A percentile compares a stretch with the other conserved stretches of the same genome.
Conservation (phyloP, 106 monocot species). For the Acorus gramineus region DNA sequence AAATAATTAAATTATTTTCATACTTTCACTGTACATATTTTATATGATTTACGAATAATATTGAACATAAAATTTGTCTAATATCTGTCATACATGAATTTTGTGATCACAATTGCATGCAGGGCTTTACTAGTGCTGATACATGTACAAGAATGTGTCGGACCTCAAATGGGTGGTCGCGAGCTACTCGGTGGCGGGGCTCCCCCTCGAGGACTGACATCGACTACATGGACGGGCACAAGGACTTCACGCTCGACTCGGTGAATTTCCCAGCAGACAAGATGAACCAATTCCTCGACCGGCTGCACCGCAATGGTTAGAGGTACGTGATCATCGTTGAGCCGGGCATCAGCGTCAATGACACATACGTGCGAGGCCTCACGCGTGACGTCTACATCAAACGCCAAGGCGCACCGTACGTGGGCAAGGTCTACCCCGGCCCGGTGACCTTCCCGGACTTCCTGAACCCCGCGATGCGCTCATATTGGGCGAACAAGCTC, state of each 20-base stretch:
- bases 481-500: conserved; percentile 56
- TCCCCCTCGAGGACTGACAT: conserved; percentile 9
- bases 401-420: conserved; percentile 27
- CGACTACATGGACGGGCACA: conserved; percentile 69
- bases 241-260: conserved; percentile 75
- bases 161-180: conserved; percentile 56
- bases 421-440: conserved; percentile 60
- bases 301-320: conserved; percentile 58
- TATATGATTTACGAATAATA: no score
- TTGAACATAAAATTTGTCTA: no score
- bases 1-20: no score
- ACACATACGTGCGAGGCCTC: conserved; percentile 34
- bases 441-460: conserved; percentile 64
- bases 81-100: no score
- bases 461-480: conserved; percentile 33
- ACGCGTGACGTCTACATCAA: conserved; percentile 37
- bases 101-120: background rate
- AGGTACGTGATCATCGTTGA: conserved; percentile 72
- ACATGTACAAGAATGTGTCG: conserved; percentile 49
- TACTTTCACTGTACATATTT: no score
- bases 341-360: conserved; percentile 59
- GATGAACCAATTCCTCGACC: conserved; percentile 47
- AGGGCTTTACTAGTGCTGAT: conserved; percentile 73
- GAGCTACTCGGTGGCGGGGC: conserved; percentile 39
- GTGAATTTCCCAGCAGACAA: conserved; percentile 49